Conservation (phyloP, 2,329 filamentous ascomycete species). For the Amylocarpus encephaloides region DNA sequence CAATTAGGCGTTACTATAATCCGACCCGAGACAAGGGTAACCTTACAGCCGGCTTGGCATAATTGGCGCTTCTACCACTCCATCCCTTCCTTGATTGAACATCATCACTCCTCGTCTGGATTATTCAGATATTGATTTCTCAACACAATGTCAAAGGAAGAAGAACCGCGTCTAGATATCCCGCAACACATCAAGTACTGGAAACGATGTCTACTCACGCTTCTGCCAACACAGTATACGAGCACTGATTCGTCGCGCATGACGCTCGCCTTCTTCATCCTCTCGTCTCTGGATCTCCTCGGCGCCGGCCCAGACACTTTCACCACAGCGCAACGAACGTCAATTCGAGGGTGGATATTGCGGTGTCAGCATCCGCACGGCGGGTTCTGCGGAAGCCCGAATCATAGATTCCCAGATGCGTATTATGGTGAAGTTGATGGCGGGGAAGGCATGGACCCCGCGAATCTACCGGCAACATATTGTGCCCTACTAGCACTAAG, state of each 20-base stretch:
- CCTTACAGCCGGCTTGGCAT: not conserved
- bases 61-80: not conserved
- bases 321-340: slow-evolving; percentile 42
- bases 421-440: slow-evolving; percentile 32
- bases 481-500: slow-evolving; percentile 77
- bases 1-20: slow-evolving; percentile 5
- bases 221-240: slow-evolving; percentile 78
- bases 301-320: slow-evolving; percentile 51
- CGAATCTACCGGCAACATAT: slow-evolving; percentile 81
- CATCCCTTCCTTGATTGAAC: not conserved
- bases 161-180: slow-evolving; percentile 43
- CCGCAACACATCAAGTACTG: slow-evolving; percentile 83
- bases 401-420: slow-evolving; percentile 41
- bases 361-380: slow-evolving; percentile 77
- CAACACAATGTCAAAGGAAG: slow-evolving; percentile 23
- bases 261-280: slow-evolving; percentile 80
- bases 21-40: slow-evolving; percentile 3
- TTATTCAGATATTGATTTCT: too few species aligned
- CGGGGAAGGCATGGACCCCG: slow-evolving; percentile 57
- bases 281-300: slow-evolving; percentile 80
- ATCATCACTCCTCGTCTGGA: not conserved
- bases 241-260: slow-evolving; percentile 86
- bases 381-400: slow-evolving; percentile 83
- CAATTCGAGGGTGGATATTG: slow-evolving; percentile 71
- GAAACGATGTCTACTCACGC: slow-evolving; percentile 76